These are phyloP conservation scores for Pyrenochaeta sp. DNA, from an alignment of 2,329 filamentous ascomycete species.

Conservation along the genomic window DNA sequence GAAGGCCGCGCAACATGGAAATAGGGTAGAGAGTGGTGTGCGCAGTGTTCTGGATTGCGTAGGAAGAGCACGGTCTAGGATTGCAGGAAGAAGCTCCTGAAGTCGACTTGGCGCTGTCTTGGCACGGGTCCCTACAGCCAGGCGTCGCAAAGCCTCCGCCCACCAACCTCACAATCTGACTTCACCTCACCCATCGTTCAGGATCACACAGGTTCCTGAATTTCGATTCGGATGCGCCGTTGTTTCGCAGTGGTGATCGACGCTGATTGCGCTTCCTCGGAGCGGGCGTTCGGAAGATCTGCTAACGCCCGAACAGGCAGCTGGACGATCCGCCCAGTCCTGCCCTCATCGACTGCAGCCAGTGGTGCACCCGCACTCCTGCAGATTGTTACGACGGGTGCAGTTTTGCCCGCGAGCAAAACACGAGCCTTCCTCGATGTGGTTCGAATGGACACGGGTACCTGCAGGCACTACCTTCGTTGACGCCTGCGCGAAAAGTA, in stretches of 20 bases:
- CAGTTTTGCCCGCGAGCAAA: no score
- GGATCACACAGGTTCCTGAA: not conserved
- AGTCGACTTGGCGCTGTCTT: no score
- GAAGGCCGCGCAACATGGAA: no score
- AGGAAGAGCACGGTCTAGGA: no score
- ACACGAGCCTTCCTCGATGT: not conserved
- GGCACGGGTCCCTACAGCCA: no score
- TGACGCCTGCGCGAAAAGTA: not conserved
- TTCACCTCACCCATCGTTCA: no score
- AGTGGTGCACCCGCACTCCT: not conserved
- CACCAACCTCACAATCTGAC: no score
- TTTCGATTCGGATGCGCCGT: not conserved
- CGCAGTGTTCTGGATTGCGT: no score
- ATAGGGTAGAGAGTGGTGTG: no score
- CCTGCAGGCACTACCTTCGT: slow-evolving; percentile 4
- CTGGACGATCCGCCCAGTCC: not conserved
- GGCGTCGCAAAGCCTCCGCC: no score
- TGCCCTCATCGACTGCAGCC: not conserved
- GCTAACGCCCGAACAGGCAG: slow-evolving; percentile 1
- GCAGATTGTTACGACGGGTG: no score
- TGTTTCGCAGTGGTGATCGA: not conserved
- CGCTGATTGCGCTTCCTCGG: not conserved
- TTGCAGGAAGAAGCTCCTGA: no score
- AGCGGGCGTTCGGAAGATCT: not conserved
- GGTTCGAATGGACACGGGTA: slow-evolving; percentile 5